Base-by-base conservation (phyloP, 176 grass and related monocot genomes). In the Elaeis guineensis region DNA sequence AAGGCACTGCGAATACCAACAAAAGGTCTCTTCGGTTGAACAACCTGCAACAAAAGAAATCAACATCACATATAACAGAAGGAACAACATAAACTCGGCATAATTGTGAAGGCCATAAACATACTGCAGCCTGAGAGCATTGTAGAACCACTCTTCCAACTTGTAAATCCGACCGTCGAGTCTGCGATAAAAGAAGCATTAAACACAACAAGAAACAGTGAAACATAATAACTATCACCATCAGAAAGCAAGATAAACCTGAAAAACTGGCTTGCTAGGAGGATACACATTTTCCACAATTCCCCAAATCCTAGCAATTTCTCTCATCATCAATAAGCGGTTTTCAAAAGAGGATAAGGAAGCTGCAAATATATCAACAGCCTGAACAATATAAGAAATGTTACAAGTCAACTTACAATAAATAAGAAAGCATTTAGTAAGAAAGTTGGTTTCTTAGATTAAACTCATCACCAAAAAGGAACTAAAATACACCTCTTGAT, bases 131-230 rank as follows among this genome's bases (percentile, higher is more conserved):
- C 21, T 75, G 56, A 25, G 14, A 49, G 75, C 70, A 79, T n/a
- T 81, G 72, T 21, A 96, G 57, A 35, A 49, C 79, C 70, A 76
- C 72, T 86, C 91, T 96, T 73, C 91, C 91, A 85, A 96, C 69
- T 85, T 85, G 86, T 57, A 96, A 77, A 39, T 72, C 54, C 25
- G 58, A 72, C 58, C 69, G 61, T 19, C 51, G 61, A 67, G 55
- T 74, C 86, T 96, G 83, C 69, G 54, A 64, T 23, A 11, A 72
- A 61, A 17, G 64, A 19, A 28, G 11, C 3, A 71, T 51, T 32
- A 68, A 55, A 29, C 51, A 52, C 5, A 61, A 16, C 6, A 67
- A 72, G 48, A 6, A 4, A 59, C 11, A 24, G 14, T 44, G 9
- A 44, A 44, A 44, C 11, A 44, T 9, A 12, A 44, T 44, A 44